Evolutionary conservation across 2,329 filamentous ascomycete genomes (phyloP).

Genomic region (Pseudomassariella vexata): DNA sequence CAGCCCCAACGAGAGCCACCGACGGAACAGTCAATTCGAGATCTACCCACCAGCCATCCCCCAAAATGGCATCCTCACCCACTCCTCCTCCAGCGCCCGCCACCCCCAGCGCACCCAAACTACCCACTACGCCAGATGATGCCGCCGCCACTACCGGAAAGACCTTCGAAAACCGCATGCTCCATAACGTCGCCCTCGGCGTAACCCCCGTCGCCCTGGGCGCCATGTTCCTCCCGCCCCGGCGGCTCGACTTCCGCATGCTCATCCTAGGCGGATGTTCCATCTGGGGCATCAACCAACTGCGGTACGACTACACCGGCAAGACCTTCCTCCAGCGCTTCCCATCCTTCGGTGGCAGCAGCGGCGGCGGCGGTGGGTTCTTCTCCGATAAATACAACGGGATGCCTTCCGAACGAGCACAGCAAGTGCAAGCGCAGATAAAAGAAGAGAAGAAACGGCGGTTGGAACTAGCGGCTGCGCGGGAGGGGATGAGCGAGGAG

Average conservation of each 20-base stretch:
- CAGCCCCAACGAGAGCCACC: too few species aligned
- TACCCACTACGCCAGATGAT: too few species aligned
- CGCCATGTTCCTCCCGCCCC: constrained; percentile 45
- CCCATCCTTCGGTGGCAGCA: constrained; percentile 11
- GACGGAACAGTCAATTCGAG: too few species aligned
- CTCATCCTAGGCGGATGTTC: constrained; percentile 42
- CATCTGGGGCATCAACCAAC: constrained; percentile 48
- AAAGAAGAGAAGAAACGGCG: constrained; percentile 36
- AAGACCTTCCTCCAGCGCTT: constrained; percentile 45
- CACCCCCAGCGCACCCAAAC: too few species aligned
- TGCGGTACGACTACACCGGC: constrained; percentile 51
- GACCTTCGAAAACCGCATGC: constrained; percentile 22
- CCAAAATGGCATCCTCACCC: too few species aligned
- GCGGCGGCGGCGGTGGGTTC: constrained; percentile 34
- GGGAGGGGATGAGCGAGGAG: constrained; percentile 18
- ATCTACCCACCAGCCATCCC: too few species aligned
- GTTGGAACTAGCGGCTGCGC: constrained; percentile 16
- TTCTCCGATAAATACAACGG: constrained; percentile 45
- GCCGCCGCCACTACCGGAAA: too few species aligned
- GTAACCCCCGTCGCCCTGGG: constrained; percentile 41
- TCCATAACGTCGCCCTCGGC: constrained; percentile 43
- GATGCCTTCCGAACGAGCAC: constrained; percentile 52
- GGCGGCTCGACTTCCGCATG: constrained; percentile 45
- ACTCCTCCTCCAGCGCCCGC: too few species aligned
- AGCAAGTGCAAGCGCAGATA: constrained; percentile 39